Conservation (phyloP, 345 rosid genomes). For the Aethionema arabicum region DNA sequence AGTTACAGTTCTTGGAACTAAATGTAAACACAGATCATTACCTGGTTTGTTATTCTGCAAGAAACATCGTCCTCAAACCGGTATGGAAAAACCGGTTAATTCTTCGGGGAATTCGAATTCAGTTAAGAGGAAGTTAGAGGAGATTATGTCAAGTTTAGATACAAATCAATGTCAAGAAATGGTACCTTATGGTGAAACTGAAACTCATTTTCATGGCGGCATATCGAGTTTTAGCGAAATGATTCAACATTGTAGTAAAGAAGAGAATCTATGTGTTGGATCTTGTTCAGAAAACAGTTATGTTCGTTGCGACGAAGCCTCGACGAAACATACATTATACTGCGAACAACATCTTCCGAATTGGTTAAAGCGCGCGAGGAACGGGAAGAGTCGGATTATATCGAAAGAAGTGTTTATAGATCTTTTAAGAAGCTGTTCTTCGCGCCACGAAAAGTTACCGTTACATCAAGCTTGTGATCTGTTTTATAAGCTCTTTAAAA, state of each 20-base stretch:
- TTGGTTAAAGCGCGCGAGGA: conserved; percentile 99
- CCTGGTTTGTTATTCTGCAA: conserved; percentile 80
- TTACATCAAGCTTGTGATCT: conserved; percentile 95
- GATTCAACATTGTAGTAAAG: conserved; percentile 47
- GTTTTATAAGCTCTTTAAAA: conserved; percentile 90
- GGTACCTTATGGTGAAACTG: conserved; percentile 47
- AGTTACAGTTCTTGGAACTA: conserved; percentile 91
- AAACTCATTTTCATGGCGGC: conserved; percentile 42
- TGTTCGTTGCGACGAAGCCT: conserved; percentile 59
- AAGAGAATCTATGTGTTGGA: conserved; percentile 62
- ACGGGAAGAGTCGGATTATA: conserved; percentile 94
- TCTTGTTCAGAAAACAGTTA: conserved; percentile 47
- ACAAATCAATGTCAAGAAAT: conserved; percentile 46
- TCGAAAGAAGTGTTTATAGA: conserved; percentile 88
- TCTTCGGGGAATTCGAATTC: conserved; percentile 39
- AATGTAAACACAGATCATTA: conserved; percentile 90
- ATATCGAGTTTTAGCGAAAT: conserved; percentile 44
- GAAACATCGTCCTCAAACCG: conserved; percentile 77
- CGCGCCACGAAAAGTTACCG: conserved; percentile 61
- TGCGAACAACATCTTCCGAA: conserved; percentile 95
- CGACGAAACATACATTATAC: conserved; percentile 72
- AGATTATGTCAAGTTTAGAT: conserved; percentile 43
- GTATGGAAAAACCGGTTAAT: conserved; percentile 29
- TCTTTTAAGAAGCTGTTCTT: conserved; percentile 61
- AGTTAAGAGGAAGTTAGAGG: conserved; percentile 59